phyloP scores from a whole-genome alignment of 306 rosid genomes.

The Herpetospermum pedunculosum region DNA sequence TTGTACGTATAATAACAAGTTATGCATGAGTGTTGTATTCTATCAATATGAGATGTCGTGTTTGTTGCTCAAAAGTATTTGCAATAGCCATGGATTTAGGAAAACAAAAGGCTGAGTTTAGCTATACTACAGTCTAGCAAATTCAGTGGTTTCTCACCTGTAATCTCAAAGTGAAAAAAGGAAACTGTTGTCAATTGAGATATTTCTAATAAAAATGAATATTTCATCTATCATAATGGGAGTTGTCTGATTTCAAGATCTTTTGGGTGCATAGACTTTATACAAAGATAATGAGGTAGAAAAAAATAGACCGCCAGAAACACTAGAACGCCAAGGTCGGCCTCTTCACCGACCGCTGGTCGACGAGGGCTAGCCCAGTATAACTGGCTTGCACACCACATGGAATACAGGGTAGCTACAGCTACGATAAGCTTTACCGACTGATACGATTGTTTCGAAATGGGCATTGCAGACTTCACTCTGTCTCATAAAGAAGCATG shows the following conservation, averaged over 20 bases:
- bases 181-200: background rate
- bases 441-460: slow-evolving; percentile 32
- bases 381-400: slow-evolving; percentile 73
- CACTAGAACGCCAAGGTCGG: slow-evolving; percentile 78
- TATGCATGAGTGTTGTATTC: background rate
- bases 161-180: background rate
- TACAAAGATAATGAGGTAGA: slow-evolving; percentile 59
- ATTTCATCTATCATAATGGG: slow-evolving; percentile 23
- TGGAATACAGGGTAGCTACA: slow-evolving; percentile 50
- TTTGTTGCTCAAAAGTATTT: background rate
- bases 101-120: background rate
- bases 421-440: slow-evolving; percentile 39
- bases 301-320: slow-evolving; percentile 50
- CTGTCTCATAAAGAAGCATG: slow-evolving; percentile 28
- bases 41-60: background rate
- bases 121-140: background rate
- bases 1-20: background rate
- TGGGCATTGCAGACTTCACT: slow-evolving; percentile 34
- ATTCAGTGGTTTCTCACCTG: background rate
- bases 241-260: slow-evolving; percentile 36
- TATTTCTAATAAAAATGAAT: background rate
- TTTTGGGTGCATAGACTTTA: slow-evolving; percentile 44
- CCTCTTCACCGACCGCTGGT: slow-evolving; percentile 86
- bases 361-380: slow-evolving; percentile 56
- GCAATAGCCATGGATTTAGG: background rate